Evolutionary conservation across 2,329 filamentous ascomycete species (phyloP), one percentile per base, ranked within the genome.

Genomic region (Aspergillus amoenus): DNA sequence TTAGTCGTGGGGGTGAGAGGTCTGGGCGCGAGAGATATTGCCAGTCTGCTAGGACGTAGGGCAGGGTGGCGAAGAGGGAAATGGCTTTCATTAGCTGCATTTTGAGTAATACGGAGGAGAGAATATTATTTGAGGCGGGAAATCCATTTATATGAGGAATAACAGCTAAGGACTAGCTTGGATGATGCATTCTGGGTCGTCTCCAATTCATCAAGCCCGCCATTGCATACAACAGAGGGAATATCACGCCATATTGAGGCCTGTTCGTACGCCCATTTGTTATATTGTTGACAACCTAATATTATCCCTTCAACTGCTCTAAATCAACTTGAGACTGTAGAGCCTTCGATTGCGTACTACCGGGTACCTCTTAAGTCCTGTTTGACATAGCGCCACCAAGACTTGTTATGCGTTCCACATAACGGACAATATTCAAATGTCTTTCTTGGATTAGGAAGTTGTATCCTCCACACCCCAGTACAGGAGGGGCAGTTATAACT

Each of bases 11-110:
- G 5, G 78, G 77, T 3, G 78, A 73, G 17, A 82, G 68, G 62
- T 81, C 79, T 15, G 78, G 70, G 17, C 77, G 73, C 5, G 77
- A 80, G 51, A 77, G 76, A 67, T 74, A 81, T 59, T 77, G 75
- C 76, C 78, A 79, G 62, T 81, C 74, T 7, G 75, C 76, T 7
- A 66, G 60, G 13, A 55, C 61, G 62, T 60, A 61, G 8, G 61
- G 61, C 7, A 69, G 46, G 12, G 18, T 5, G 15, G 42, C 4
- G 32, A 43, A 7, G 5, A 48, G 9, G 2, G 22, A 12, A 21
- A 22, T 34, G 45, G n/a, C 3, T 4, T 22, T 39, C 2, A 22
- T 17, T 12, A 48, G 32, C 45, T 37, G n/a, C 45, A 48, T 48
- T 21, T 47, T 47, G 45, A 5, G n/a, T 13, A 8, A 9, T 13